Conservation (phyloP, 169 alveolate genomes). For the Eimeria zaria region DNA sequence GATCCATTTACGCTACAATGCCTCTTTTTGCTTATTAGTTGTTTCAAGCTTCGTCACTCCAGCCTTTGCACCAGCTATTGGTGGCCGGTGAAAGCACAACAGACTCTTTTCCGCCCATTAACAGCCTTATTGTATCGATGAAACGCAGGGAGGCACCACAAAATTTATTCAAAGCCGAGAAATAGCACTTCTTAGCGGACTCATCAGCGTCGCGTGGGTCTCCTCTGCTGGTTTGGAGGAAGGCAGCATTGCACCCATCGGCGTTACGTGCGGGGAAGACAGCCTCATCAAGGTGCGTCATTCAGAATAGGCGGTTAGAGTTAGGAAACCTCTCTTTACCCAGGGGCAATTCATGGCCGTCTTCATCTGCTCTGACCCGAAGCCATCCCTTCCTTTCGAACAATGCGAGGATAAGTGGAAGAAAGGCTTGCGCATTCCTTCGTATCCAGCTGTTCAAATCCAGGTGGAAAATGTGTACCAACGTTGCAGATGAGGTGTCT, state of each 20-base stretch:
- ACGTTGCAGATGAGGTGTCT: not conserved
- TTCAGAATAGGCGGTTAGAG: not conserved
- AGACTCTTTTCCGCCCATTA: not conserved
- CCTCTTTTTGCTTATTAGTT: not conserved
- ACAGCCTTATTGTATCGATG: not conserved
- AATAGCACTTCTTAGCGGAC: slow-evolving; percentile 77
- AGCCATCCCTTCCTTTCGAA: not conserved
- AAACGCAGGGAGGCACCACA: slow-evolving; percentile 7
- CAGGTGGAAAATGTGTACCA: not conserved
- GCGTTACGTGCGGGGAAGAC: slow-evolving; percentile 62
- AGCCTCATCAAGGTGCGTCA: slow-evolving; percentile 36
- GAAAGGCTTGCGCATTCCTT: not conserved
- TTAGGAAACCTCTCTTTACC: not conserved
- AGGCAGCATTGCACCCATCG: not conserved
- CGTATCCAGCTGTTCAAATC: not conserved
- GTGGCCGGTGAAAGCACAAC: not conserved
- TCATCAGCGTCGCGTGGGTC: slow-evolving; percentile 68
- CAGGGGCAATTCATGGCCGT: not conserved
- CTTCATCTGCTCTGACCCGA: not conserved
- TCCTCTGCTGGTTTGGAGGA: slow-evolving; percentile 7
- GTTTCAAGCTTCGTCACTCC: not conserved
- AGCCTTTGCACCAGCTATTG: not conserved
- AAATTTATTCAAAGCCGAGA: slow-evolving; percentile 39
- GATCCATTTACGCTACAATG: not conserved
- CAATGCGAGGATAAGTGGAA: not conserved